Percentiles rank a stretch among this genome's conserved stretches.
These are phyloP conservation scores for Acer saccharum DNA, from an alignment of 345 rosid genomes.

Conservation along the genomic window DNA sequence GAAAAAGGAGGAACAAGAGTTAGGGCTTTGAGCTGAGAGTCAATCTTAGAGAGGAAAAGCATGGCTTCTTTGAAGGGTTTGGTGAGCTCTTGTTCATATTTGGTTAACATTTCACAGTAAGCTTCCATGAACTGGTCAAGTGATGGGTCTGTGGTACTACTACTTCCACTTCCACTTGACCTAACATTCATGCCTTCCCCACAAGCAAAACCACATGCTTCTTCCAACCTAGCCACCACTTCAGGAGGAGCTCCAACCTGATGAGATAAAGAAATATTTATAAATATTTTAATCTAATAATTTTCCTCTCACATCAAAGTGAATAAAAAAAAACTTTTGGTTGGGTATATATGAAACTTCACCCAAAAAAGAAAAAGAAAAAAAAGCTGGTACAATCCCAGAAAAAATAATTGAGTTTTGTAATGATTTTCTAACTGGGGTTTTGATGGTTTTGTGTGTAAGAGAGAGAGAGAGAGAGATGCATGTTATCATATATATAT, in stretches of 20 bases:
- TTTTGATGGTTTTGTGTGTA: neutral
- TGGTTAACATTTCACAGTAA: constrained; percentile 50
- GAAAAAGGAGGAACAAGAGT: constrained; percentile 27
- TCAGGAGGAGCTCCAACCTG: constrained; percentile 54
- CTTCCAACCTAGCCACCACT: constrained; percentile 44
- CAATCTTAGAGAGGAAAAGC: constrained; percentile 43
- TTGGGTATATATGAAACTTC: neutral
- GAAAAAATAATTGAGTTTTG: neutral
- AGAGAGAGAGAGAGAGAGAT: neutral
- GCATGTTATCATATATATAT: neutral
- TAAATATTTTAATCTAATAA: neutral
- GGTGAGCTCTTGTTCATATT: constrained; percentile 48
- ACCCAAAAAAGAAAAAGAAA: neutral
- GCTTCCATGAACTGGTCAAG: constrained; percentile 60
- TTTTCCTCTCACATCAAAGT: neutral
- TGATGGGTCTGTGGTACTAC: constrained; percentile 31
- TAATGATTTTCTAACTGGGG: neutral
- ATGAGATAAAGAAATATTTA: constrained; percentile 4
- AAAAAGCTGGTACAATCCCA: neutral
- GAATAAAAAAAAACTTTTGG: neutral
- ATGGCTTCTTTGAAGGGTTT: constrained; percentile 49
- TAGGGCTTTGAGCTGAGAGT: constrained; percentile 45
- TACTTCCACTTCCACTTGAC: neutral
- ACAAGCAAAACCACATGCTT: constrained; percentile 34
- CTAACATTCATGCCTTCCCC: constrained; percentile 27